A percentile compares a stretch with the other conserved stretches of the same genome.
These are phyloP conservation scores for Dendryphion nanum DNA, from an alignment of 2,329 filamentous ascomycete genomes.

Conservation along the genomic window DNA sequence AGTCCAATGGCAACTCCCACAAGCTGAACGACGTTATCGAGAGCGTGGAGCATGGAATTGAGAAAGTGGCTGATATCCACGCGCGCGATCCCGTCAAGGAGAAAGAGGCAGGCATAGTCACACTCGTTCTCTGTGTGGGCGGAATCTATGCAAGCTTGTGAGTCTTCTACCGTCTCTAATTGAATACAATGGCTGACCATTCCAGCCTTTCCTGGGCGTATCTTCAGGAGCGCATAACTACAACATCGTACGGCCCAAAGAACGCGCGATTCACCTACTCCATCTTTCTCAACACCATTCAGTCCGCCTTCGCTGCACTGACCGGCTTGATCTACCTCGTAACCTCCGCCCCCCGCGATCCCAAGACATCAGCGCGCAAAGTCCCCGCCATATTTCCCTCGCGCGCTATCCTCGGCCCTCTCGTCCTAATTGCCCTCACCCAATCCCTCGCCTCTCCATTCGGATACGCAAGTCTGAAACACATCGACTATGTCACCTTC, in stretches of 20 bases:
- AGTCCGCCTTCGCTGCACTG: conserved; percentile 82
- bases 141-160: conserved; percentile 98
- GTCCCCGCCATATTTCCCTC: conserved; percentile 71
- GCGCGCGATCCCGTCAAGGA: conserved; percentile 34
- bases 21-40: conserved; percentile 23
- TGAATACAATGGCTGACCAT: not conserved
- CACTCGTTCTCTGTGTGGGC: conserved; percentile 82
- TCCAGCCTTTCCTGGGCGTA: conserved; percentile 87
- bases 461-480: conserved; percentile 85
- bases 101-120: conserved; percentile 60
- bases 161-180: conserved; percentile 11
- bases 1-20: conserved; percentile 21
- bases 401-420: conserved; percentile 68
- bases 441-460: conserved; percentile 90
- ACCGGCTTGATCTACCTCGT: conserved; percentile 80
- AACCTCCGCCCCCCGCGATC: conserved; percentile 56
- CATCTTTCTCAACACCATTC: conserved; percentile 93
- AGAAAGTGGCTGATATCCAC: conserved; percentile 28
- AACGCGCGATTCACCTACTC: conserved; percentile 79
- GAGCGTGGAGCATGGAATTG: conserved; percentile 28
- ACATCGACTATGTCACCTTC: conserved; percentile 98
- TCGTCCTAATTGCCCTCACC: conserved; percentile 83
- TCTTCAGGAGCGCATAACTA: conserved; percentile 96
- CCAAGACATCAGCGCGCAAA: conserved; percentile 24
- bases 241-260: conserved; percentile 73